Evolutionary conservation across 2,329 filamentous ascomycete species (phyloP).

Genomic region (Ceratocystis huliohia): DNA sequence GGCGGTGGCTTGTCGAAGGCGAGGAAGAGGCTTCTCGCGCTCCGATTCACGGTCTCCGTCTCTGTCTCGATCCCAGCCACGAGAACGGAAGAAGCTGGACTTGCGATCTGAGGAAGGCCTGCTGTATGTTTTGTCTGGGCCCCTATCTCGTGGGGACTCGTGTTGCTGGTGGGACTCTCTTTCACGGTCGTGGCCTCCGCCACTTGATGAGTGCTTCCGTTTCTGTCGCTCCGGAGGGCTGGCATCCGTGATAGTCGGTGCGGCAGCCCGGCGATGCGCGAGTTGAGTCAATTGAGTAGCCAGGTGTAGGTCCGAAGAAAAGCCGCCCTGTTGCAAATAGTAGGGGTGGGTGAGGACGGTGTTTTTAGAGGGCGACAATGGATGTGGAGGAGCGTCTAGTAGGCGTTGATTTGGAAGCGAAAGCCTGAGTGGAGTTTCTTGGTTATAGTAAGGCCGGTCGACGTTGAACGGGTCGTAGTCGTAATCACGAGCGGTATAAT

Average conservation of each 20-base stretch:
- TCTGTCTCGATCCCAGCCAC: conserved; percentile 11
- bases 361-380: conserved; percentile 9
- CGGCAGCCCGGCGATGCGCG: conserved; percentile 13
- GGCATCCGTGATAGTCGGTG: conserved; percentile 17
- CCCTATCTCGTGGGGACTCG: background rate
- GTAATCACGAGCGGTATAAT: conserved; percentile 8
- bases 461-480: conserved; percentile 15
- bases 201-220: conserved; percentile 7
- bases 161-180: background rate
- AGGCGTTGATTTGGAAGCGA: background rate
- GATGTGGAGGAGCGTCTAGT: background rate
- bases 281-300: conserved; percentile 19
- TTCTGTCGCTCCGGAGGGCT: conserved; percentile 9
- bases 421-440: background rate
- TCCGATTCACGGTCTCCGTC: conserved; percentile 12
- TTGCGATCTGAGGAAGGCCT: conserved; percentile 1
- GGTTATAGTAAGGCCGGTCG: conserved; percentile 6
- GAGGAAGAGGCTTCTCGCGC: conserved; percentile 19
- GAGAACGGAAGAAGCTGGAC: conserved; percentile 11
- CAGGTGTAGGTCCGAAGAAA: conserved; percentile 19
- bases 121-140: background rate
- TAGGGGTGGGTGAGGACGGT: conserved; percentile 16
- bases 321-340: conserved; percentile 17
- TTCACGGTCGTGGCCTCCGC: background rate
- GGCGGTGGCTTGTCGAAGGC: conserved; percentile 18